A percentile compares a stretch with the other conserved stretches of the same genome.
Conservation (phyloP, 2,329 filamentous ascomycete genomes). For the Sporothrix brunneoviolacea region DNA sequence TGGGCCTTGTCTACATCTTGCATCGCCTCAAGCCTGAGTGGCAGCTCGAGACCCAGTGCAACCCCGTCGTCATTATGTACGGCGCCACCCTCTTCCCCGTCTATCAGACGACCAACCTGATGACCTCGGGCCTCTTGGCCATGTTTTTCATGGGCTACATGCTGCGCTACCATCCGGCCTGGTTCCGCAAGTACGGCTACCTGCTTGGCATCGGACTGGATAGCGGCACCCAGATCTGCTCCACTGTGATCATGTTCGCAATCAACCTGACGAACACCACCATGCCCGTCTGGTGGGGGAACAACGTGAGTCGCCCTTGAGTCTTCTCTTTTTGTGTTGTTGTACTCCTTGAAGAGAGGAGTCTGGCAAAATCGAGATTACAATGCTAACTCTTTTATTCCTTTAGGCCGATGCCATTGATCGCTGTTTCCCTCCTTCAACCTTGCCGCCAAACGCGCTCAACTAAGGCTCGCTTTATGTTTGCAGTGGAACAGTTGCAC, state of each 20-base stretch:
- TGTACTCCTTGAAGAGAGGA: no score
- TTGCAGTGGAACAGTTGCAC: no score
- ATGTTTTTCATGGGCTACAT: constrained; percentile 27
- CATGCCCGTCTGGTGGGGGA: constrained; percentile 28
- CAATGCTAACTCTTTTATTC: neutral
- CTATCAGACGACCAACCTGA: constrained; percentile 24
- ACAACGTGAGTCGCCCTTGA: constrained; percentile 17
- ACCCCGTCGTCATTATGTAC: constrained; percentile 24
- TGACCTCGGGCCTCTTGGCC: constrained; percentile 23
- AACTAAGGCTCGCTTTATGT: no score
- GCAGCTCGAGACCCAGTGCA: constrained; percentile 24
- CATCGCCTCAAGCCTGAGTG: constrained; percentile 24
- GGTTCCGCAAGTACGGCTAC: constrained; percentile 39
- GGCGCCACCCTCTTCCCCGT: constrained; percentile 24
- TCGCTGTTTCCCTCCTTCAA: constrained; percentile 8
- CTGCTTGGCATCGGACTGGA: constrained; percentile 35
- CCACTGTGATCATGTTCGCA: constrained; percentile 24
- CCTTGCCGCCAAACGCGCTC: constrained; percentile 2
- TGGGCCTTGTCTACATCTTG: constrained; percentile 21
- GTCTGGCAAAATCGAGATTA: no score
- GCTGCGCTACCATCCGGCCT: constrained; percentile 25
- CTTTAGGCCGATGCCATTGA: neutral
- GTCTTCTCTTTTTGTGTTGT: no score
- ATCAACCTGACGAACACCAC: constrained; percentile 23
- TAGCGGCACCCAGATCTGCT: constrained; percentile 25